phyloP scores from a whole-genome alignment of 129 eudicot species.

The Helianthus tuberosus region DNA sequence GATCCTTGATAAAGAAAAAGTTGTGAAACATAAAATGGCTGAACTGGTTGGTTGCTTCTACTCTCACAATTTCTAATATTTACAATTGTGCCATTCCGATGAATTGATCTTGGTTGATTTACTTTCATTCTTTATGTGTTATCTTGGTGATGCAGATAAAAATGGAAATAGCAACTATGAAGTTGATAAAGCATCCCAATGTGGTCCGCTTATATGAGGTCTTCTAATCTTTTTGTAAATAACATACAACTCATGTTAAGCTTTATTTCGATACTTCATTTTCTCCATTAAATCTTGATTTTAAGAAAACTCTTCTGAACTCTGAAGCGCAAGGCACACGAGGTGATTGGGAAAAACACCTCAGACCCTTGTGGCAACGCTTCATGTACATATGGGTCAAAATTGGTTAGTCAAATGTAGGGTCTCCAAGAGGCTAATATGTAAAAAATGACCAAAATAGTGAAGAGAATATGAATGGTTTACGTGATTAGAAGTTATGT shows the following conservation, averaged over 20 bases:
- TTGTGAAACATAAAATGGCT: conserved; percentile 94
- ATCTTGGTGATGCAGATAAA: conserved; percentile 61
- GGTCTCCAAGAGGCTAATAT: too few species aligned
- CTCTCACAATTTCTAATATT: conserved; percentile 5
- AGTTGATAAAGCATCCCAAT: conserved; percentile 89
- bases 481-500: not conserved
- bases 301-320: too few species aligned
- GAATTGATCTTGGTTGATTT: too few species aligned
- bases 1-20: conserved; percentile 94
- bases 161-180: conserved; percentile 96
- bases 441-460: too few species aligned
- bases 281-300: too few species aligned
- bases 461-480: not conserved
- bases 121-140: not conserved
- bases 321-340: too few species aligned
- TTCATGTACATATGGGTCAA: too few species aligned
- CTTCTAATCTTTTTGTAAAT: conserved; percentile 19
- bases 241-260: conserved; percentile 6
- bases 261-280: not conserved
- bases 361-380: too few species aligned
- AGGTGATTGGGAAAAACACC: too few species aligned
- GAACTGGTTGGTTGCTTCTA: conserved; percentile 82
- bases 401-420: too few species aligned
- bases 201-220: conserved; percentile 86
- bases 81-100: not conserved